Base-by-base conservation (phyloP, 1,284 basidiomycete species). In the Mixia osmundae region DNA sequence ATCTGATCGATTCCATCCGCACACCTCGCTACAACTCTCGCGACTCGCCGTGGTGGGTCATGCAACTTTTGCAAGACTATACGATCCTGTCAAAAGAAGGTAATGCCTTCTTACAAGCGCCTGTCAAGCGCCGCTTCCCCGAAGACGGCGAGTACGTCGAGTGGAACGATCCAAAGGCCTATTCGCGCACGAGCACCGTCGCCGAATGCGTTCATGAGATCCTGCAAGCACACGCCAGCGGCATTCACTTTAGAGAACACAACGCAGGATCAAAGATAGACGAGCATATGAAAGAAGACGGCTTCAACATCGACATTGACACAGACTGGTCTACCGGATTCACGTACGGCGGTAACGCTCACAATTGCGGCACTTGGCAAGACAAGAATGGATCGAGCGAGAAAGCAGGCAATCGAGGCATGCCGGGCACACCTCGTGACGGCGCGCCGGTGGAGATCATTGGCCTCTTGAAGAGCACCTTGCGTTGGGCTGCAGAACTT, bases 1-100 rank as follows among this genome's bases (percentile, higher is more conserved):
- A 94, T 55, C 57, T 94, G 30, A 62, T 94, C 40, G 83, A 91
- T 42, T 50, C 44, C 28, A 44, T 49, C 10, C 43, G 47, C 25
- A 50, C 51, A 10, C 52, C 52, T 23, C 44, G 76, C 40, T 87
- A 85, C 54, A 87, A 87, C 52, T 87, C 78, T 7, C 72, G 82
- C 30, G 80, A 85, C 51, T 77, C 76, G 5, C 79, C 82, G 20
- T 91, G 85, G 89, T 97, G 85, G 79, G 91, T 95, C 76, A 57
- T 94, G 39, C 89, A 97, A 55, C 91, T 80, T 51, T 89, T 95
- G 39, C 89, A 95, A 53, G 85, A 95, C 57, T 95, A 94, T 55
- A 72, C 71, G 26, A 63, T 62, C 40, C 74, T 69, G 58, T 79
- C 77, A 1, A 82, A 87, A 0, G 73, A 82, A 44, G 89, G 91